A percentile compares a stretch with the other conserved stretches of the same genome.
phyloP scores from a whole-genome alignment of 2,329 filamentous ascomycete genomes.

The Aspergillus floridensis region DNA sequence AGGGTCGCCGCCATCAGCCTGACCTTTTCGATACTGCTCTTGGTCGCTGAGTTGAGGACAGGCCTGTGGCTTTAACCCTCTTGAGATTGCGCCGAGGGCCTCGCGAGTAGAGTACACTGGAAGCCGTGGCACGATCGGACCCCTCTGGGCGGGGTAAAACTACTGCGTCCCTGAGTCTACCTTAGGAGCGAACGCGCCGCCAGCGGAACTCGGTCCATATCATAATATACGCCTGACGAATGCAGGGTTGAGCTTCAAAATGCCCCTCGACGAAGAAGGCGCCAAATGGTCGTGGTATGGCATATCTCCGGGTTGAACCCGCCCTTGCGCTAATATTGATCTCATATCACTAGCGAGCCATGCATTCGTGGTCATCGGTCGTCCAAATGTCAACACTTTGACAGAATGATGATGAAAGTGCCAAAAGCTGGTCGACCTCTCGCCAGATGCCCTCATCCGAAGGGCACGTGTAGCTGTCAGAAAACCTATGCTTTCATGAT shows the following conservation, averaged over 20 bases:
- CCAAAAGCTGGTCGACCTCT: constrained; percentile 49
- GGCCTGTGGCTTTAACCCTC: background rate
- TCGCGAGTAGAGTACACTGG: background rate
- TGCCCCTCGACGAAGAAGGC: constrained; percentile 46
- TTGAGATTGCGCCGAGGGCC: background rate
- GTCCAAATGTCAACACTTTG: constrained; percentile 50
- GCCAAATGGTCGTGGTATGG: constrained; percentile 48
- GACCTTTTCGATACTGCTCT: background rate
- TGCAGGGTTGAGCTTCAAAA: constrained; percentile 17
- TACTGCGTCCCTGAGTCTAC: background rate
- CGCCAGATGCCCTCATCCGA: constrained; percentile 48
- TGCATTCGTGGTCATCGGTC: constrained; percentile 50
- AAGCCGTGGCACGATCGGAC: constrained; percentile 5
- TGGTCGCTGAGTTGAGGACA: background rate
- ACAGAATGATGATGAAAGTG: constrained; percentile 51
- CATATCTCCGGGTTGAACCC: background rate
- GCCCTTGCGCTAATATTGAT: background rate
- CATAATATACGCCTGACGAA: background rate
- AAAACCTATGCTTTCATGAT: constrained; percentile 46
- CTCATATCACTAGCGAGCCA: constrained; percentile 38
- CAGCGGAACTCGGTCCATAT: background rate
- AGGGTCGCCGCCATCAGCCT: background rate
- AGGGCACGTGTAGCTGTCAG: constrained; percentile 42
- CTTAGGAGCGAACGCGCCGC: background rate
- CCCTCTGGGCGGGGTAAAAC: constrained; percentile 3